Percentiles rank a stretch among this genome's conserved stretches.
Evolutionary conservation across 1,284 basidiomycete species (phyloP).

Genomic region (Hymenochaete sp.): DNA sequence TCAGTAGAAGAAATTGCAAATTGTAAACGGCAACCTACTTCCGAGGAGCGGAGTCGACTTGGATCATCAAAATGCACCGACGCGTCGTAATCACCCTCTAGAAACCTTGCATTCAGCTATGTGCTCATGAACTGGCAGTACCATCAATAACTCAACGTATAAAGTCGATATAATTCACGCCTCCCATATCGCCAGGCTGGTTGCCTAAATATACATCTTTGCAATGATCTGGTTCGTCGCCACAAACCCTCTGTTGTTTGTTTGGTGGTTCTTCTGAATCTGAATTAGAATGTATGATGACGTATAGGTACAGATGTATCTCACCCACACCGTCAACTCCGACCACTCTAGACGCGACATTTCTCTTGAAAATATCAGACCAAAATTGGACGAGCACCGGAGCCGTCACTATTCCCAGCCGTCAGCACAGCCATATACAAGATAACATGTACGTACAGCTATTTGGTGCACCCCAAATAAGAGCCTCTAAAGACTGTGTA

Average conservation of each 20-base stretch:
- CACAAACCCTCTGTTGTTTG: too few species aligned
- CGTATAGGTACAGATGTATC: conserved; percentile 6
- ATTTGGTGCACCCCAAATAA: conserved; percentile 59
- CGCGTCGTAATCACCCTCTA: conserved; percentile 3
- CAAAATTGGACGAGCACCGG: conserved; percentile 60
- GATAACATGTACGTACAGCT: conserved; percentile 42
- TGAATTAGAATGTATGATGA: background rate
- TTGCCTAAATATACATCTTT: too few species aligned
- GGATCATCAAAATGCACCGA: conserved; percentile 19
- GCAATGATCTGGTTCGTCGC: too few species aligned
- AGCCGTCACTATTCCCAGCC: conserved; percentile 46
- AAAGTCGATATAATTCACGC: too few species aligned
- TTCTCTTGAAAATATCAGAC: conserved; percentile 58
- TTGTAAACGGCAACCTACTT: conserved; percentile 34
- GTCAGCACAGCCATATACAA: conserved; percentile 1
- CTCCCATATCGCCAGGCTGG: too few species aligned
- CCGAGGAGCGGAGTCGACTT: conserved; percentile 50
- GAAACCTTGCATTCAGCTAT: background rate
- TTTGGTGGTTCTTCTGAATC: too few species aligned
- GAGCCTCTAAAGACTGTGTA: conserved; percentile 45
- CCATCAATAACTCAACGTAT: too few species aligned
- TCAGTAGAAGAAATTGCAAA: background rate
- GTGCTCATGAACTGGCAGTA: too few species aligned
- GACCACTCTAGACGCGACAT: conserved; percentile 54
- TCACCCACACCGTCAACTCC: conserved; percentile 31